Evolutionary conservation across 179 eudicot species (phyloP).

Genomic region (Beta lomatogona): DNA sequence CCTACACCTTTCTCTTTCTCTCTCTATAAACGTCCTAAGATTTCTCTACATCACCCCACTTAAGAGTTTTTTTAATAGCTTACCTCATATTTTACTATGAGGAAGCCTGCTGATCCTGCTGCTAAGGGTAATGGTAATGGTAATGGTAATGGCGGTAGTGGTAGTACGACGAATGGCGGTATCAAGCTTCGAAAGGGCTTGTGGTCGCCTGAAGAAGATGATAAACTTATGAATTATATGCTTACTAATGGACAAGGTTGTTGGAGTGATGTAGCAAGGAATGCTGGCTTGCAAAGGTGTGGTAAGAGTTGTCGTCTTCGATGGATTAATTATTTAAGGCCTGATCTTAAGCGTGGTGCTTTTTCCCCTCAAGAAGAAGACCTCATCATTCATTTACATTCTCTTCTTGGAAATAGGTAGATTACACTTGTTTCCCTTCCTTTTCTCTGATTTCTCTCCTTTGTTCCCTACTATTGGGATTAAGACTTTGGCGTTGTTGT

Average conservation of each 20-base stretch:
- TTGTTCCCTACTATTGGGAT: not conserved
- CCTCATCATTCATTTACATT: conserved; percentile 69
- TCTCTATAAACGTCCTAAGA: conserved; percentile 41
- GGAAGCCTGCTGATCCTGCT: conserved; percentile 39
- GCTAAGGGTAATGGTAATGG: conserved; percentile 20
- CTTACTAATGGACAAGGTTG: conserved; percentile 75
- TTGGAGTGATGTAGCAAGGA: conserved; percentile 85
- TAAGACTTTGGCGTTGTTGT: too few relatives aligned
- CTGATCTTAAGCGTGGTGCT: conserved; percentile 81
- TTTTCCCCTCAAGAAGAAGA: conserved; percentile 75
- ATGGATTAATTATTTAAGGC: conserved; percentile 81
- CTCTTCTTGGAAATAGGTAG: conserved; percentile 81
- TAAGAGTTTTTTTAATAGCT: not conserved
- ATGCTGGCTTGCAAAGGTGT: conserved; percentile 76
- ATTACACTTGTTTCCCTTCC: not conserved
- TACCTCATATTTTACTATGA: conserved; percentile 22
- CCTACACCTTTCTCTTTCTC: conserved; percentile 33
- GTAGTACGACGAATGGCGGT: not conserved
- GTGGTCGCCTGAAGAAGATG: conserved; percentile 91
- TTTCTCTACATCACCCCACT: conserved; percentile 46
- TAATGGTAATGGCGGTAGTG: not conserved
- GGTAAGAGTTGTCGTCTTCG: conserved; percentile 82
- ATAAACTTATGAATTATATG: conserved; percentile 73
- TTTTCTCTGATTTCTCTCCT: not conserved
- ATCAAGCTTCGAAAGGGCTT: conserved; percentile 68